Base-by-base conservation (phyloP, 331 rosid species). In the Quercus phellos region DNA sequence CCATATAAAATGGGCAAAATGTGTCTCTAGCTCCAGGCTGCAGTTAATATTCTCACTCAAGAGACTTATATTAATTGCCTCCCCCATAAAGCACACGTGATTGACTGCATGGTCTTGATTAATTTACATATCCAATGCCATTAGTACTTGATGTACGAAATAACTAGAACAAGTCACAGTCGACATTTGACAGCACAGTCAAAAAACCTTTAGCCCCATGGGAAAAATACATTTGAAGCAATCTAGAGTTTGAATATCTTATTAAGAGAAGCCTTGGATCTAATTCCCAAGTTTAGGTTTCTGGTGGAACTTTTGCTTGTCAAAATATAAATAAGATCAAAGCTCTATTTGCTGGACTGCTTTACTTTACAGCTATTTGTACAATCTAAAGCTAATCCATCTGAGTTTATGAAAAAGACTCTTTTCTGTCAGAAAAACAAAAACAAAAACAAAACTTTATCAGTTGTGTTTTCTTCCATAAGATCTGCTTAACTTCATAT, bases 401-500 rank as follows among this genome's bases (percentile, higher is more conserved):
- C 53, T 19, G 29, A 50, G 61, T 69, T 79, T 55, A 75, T 61
- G 54, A 16, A 35, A 61, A 21, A 77, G 58, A 29, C 71, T 19
- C 70, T 58, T 73, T 60, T 71, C 56, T 50, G 59, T 54, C 60
- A 29, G 71, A 77, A 38, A 69, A 75, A 61, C 55, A 60, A 72
- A 42, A 42, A 9, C 3, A 42, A 42, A 11, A 46, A 10, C 4
- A 11, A 11, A 46, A 46, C 53, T 56, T 17, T 59, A 70, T 53
- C n/a, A 73, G 34, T 19, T 66, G 63, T 35, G 34, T 67, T 38
- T 73, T 76, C 77, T 68, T 77, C 77, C 55, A 56, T 18, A 77
- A 64, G 71, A 80, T 66, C 63, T 35, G 72, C 58, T 32, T 68
- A n/a, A 68, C 71, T 38, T 51, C 32, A 46, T 11, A 38, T 17